Base-by-base conservation (phyloP, 2,329 filamentous ascomycete genomes). In the Ceratocystiopsis brevicomis region DNA sequence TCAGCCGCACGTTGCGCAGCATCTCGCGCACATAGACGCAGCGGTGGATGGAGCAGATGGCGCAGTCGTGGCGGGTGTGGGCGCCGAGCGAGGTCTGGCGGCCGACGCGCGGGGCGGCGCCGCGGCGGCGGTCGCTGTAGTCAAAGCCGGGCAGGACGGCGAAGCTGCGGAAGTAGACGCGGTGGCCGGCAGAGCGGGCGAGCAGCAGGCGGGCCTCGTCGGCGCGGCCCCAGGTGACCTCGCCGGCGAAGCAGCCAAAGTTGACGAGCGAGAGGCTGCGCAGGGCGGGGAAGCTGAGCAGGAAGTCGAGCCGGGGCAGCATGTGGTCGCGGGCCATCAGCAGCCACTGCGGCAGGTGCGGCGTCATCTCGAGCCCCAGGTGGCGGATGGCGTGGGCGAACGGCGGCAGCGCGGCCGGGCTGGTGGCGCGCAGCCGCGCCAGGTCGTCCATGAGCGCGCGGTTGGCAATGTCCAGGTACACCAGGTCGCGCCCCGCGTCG, bases 11-110 rank as follows among this genome's bases (percentile, higher is more conserved):
- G 34, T 43, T 44, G 11, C 33, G 37, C 36, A 51, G 15, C 8
- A 46, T 34, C 3, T 47, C 45, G 11, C 45, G 44, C 14, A 51
- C 44, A 33, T 47, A 49, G 3, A 44, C 43, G 32, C 50, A 51
- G 40, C 50, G 50, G 45, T 51, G 50, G 21, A 51, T 50, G 0
- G 47, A 49, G 35, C 50, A 51, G 11, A 50, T 50, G 6, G 48
- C 50, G n/a, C 50, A 51, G 16, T 50, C 47, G 45, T 51, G 50
- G 30, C 35, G 38, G 16, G 21, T 21, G 21, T 21, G 21, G 21
- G 25, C 25, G 25, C 5, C 25, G 25, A 10, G 4, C 4, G 25
- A 30, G 6, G 25, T 6, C 25, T 21, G 25, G 25, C 25, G 25
- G 25, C 25, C 25, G 25, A 10, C 25, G 25, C 5, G 25, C 25